Percentiles rank a stretch among this genome's conserved stretches.
Conservation (phyloP, 1,139 yeast genomes). For the Magnusiomyces suaveolens region DNA sequence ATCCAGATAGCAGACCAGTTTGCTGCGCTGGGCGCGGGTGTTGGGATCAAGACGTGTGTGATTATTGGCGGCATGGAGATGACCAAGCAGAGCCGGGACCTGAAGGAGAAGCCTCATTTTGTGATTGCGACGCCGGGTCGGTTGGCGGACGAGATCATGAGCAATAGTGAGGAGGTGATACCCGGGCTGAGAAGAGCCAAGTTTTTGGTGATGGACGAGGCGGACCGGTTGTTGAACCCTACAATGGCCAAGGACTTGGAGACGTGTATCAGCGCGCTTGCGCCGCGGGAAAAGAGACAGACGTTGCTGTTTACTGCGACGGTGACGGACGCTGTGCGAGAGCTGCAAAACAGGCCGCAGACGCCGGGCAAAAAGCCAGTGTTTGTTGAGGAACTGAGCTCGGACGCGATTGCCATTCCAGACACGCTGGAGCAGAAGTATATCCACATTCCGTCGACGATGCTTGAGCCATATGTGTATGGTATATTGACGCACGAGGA, state of each 20-base stretch:
- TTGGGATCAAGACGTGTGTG: conserved; percentile 72
- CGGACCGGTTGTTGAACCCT: conserved; percentile 78
- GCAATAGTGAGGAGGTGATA: conserved; percentile 83
- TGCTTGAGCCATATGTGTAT: conserved; percentile 80
- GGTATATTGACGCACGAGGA: conserved; percentile 54
- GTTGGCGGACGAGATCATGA: conserved; percentile 80
- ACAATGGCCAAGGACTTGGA: conserved; percentile 75
- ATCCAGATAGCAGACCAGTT: conserved; percentile 95
- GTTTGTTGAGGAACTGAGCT: conserved; percentile 72
- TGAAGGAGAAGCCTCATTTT: conserved; percentile 82
- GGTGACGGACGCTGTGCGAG: conserved; percentile 82
- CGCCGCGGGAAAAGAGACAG: conserved; percentile 64
- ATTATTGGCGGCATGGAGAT: conserved; percentile 95
- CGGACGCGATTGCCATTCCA: conserved; percentile 64
- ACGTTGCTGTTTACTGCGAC: conserved; percentile 93
- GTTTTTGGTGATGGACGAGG: conserved; percentile 87
- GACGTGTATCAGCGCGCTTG: conserved; percentile 58
- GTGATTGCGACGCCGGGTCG: conserved; percentile 97
- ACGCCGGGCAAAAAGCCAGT: conserved; percentile 55
- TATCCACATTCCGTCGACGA: conserved; percentile 62
- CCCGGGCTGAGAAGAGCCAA: conserved; percentile 68
- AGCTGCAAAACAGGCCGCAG: conserved; percentile 60
- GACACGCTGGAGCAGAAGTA: conserved; percentile 52
- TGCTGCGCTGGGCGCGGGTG: conserved; percentile 79
- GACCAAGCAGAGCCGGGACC: conserved; percentile 70